Conservation (phyloP, 2,329 filamentous ascomycete species). For the Phaeosphaeriaceae sp. region DNA sequence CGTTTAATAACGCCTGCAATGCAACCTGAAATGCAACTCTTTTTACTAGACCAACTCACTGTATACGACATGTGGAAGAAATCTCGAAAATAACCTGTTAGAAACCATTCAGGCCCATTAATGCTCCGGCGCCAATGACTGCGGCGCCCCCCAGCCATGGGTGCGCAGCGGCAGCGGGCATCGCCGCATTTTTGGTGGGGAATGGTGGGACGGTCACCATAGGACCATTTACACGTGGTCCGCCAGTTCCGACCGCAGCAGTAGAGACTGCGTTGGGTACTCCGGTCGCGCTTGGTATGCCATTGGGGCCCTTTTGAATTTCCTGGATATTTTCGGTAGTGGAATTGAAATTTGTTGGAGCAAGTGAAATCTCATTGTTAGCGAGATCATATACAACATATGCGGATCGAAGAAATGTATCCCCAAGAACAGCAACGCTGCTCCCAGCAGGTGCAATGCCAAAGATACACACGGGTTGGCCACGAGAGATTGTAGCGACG, state of each 20-base stretch:
- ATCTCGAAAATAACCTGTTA: conserved; percentile 18
- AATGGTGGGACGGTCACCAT: conserved; percentile 19
- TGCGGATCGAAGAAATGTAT: conserved; percentile 67
- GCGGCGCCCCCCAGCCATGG: conserved; percentile 41
- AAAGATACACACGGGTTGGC: conserved; percentile 54
- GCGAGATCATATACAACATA: conserved; percentile 68
- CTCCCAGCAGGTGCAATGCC: conserved; percentile 58
- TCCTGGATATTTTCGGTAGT: conserved; percentile 58
- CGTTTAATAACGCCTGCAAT: conserved; percentile 5
- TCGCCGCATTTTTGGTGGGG: conserved; percentile 24
- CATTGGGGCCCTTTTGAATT: conserved; percentile 57
- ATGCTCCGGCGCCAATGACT: conserved; percentile 35
- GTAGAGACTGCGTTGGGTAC: conserved; percentile 59
- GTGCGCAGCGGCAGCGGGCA: conserved; percentile 32
- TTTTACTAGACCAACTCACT: conserved; percentile 7
- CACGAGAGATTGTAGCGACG: conserved; percentile 52
- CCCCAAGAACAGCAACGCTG: conserved; percentile 61
- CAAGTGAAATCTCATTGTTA: conserved; percentile 66
- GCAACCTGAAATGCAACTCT: conserved; percentile 3
- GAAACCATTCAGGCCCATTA: conserved; percentile 43
- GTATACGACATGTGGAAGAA: conserved; percentile 8
- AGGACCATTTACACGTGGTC: conserved; percentile 50
- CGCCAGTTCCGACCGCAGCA: conserved; percentile 51
- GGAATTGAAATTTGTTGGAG: conserved; percentile 66
- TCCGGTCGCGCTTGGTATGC: conserved; percentile 60